Evolutionary conservation across 108 stramenopile genomes (phyloP).

Genomic region (Skeletonema menzelii): DNA sequence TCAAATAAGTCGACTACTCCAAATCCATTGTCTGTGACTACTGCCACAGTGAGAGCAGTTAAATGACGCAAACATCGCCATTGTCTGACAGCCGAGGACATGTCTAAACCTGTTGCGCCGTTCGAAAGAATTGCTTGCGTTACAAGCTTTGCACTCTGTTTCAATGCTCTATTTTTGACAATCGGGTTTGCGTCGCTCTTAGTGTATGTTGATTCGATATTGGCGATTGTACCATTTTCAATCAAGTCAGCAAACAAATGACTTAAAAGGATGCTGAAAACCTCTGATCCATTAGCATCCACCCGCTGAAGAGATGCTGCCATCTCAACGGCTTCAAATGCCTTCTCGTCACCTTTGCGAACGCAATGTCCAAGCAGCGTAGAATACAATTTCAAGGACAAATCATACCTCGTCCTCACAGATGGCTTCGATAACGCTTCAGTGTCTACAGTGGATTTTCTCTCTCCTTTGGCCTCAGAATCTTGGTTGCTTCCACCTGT

Average conservation of each 20-base stretch:
- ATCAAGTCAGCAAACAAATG: conserved; percentile 75
- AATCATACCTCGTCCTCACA: conserved; percentile 59
- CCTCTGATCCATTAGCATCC: conserved; percentile 70
- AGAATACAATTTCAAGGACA: conserved; percentile 75
- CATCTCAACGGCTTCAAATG: conserved; percentile 66
- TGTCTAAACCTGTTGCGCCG: conserved; percentile 57
- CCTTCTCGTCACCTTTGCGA: conserved; percentile 71
- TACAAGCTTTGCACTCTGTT: conserved; percentile 76
- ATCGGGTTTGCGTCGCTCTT: conserved; percentile 26
- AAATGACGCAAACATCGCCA: conserved; percentile 81
- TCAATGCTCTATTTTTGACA: conserved; percentile 53
- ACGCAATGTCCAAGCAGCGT: conserved; percentile 71
- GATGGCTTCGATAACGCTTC: conserved; percentile 42
- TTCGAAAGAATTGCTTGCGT: conserved; percentile 75
- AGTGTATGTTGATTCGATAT: conserved; percentile 36
- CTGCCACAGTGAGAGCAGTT: conserved; percentile 62
- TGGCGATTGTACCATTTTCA: conserved; percentile 61
- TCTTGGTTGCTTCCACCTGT: conserved; percentile 8
- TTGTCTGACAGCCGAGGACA: conserved; percentile 66
- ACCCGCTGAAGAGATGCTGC: conserved; percentile 78
- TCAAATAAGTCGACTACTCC: conserved; percentile 67
- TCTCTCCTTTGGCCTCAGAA: conserved; percentile 5
- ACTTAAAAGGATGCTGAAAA: conserved; percentile 73
- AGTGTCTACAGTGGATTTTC: conserved; percentile 14
- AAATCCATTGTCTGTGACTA: conserved; percentile 66